These are phyloP conservation scores for Hortaea sp. DNA, from an alignment of 2,329 filamentous ascomycete species.

Conservation along the genomic window DNA sequence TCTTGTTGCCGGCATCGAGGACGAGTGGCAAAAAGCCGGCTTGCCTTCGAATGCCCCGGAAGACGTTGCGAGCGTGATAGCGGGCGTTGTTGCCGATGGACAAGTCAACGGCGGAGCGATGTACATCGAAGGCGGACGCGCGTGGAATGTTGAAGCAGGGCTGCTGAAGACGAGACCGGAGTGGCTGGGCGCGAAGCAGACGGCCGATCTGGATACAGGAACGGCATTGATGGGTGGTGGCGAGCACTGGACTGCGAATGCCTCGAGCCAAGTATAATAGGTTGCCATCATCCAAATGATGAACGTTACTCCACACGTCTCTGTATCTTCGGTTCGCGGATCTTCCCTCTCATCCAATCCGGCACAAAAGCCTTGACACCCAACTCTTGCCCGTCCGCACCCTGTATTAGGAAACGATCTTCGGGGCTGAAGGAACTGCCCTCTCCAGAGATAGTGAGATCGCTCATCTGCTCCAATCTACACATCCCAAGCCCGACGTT, in stretches of 20 bases:
- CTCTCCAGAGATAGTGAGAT: conserved; percentile 60
- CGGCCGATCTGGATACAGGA: conserved; percentile 25
- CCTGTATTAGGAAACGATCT: conserved; percentile 38
- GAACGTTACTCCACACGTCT: conserved; percentile 26
- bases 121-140: conserved; percentile 34
- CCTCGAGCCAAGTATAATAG: conserved; percentile 1
- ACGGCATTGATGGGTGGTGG: conserved; percentile 26
- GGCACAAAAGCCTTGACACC: conserved; percentile 60
- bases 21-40: conserved; percentile 28
- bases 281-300: not conserved
- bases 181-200: conserved; percentile 35
- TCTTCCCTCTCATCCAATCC: conserved; percentile 52
- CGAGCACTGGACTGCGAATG: conserved; percentile 9
- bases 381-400: conserved; percentile 15
- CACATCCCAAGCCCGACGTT: conserved; percentile 83
- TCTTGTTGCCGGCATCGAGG: conserved; percentile 27
- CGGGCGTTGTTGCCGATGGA: conserved; percentile 25
- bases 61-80: conserved; percentile 32
- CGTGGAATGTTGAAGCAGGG: conserved; percentile 36
- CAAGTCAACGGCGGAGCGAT: conserved; percentile 32
- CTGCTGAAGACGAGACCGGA: conserved; percentile 31
- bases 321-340: conserved; percentile 29
- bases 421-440: conserved; percentile 49
- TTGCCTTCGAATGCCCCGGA: conserved; percentile 31
- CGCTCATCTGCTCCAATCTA: conserved; percentile 83